Percentiles rank a stretch among this genome's conserved stretches.
Evolutionary conservation across 176 grass and related monocot species (phyloP).

Genomic region (Urochloa ruziziensis): DNA sequence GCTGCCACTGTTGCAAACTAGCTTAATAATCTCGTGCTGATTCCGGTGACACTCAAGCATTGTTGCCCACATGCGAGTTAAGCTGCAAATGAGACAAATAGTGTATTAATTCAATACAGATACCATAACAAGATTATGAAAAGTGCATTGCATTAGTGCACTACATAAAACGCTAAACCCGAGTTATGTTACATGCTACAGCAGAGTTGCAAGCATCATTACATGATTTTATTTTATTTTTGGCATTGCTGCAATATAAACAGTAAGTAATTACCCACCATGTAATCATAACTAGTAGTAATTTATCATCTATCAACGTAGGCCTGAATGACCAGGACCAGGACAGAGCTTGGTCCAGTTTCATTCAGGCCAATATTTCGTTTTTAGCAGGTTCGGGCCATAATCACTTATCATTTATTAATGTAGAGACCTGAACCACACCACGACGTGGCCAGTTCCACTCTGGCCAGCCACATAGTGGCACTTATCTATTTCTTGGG

Average conservation of each 20-base stretch:
- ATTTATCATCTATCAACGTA: background rate
- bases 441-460: background rate
- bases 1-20: conserved; percentile 48
- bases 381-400: no score
- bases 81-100: conserved; percentile 47
- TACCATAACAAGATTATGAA: background rate
- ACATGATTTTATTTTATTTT: background rate
- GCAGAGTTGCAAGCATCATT: background rate
- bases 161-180: conserved; percentile 4
- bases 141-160: background rate
- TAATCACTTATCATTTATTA: background rate
- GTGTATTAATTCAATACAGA: conserved; percentile 24
- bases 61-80: conserved; percentile 77
- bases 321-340: background rate
- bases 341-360: background rate
- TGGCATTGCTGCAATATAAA: background rate
- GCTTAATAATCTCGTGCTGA: conserved; percentile 59
- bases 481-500: background rate
- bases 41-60: conserved; percentile 79
- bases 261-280: background rate
- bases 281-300: background rate
- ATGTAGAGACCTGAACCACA: background rate
- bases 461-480: background rate
- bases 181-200: background rate
- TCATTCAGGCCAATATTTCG: background rate